Percentiles rank a stretch among this genome's conserved stretches.
These are phyloP conservation scores for Penicillium sp. DNA, from an alignment of 2,329 filamentous ascomycete species.

Conservation along the genomic window DNA sequence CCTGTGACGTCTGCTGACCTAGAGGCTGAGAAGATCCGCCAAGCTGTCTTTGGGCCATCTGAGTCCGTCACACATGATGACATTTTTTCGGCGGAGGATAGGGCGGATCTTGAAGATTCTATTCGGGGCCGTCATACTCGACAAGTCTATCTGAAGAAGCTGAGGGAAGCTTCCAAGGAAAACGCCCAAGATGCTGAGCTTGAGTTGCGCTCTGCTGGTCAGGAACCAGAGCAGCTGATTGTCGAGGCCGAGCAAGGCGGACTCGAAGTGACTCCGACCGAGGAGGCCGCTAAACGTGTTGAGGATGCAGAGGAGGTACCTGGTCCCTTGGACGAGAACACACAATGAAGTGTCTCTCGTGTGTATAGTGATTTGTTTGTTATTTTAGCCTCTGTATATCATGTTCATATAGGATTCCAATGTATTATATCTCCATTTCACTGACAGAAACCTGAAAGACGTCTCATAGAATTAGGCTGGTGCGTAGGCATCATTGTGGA, in stretches of 20 bases:
- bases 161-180: background rate
- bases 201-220: background rate
- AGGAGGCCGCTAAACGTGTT: background rate
- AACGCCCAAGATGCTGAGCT: background rate
- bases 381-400: slow-evolving; percentile 17
- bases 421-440: slow-evolving; percentile 14
- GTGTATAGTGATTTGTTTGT: slow-evolving; percentile 15
- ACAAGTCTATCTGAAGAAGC: background rate
- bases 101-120: slow-evolving; percentile 9
- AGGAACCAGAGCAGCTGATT: background rate
- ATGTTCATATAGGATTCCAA: slow-evolving; percentile 11
- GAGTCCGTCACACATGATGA: background rate
- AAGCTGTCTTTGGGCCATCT: background rate
- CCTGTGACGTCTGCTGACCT: background rate
- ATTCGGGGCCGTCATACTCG: slow-evolving; percentile 3
- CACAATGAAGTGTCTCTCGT: background rate
- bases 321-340: background rate
- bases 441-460: background rate
- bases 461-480: background rate
- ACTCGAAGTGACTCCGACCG: background rate
- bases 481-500: too few relatives aligned
- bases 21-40: background rate
- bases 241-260: background rate
- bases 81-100: slow-evolving; percentile 12
- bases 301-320: background rate